Evolutionary conservation across 129 eudicot genomes (phyloP).

Genomic region (Lonicera japonica): DNA sequence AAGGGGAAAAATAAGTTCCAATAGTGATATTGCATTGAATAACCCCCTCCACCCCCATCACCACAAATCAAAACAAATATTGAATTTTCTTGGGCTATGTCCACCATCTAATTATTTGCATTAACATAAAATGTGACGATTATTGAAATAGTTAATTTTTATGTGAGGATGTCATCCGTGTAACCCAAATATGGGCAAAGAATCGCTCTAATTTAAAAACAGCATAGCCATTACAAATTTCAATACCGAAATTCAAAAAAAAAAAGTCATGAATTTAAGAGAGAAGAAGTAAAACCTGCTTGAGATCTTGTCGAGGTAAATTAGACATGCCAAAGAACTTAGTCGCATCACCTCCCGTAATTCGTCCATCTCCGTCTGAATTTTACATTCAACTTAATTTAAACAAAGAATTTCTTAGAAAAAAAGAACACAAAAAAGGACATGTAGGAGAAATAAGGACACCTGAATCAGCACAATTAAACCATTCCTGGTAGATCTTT

Average conservation of each 20-base stretch:
- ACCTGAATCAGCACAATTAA: conserved; percentile 76
- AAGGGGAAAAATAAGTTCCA: no score
- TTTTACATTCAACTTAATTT: not conserved
- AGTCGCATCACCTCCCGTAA: conserved; percentile 74
- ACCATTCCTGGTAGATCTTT: conserved; percentile 77
- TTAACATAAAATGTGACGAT: not conserved
- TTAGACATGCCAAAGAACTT: conserved; percentile 74
- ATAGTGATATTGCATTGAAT: no score
- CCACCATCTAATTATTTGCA: not conserved
- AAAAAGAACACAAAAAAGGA: not conserved
- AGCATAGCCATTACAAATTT: no score
- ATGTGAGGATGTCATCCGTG: no score
- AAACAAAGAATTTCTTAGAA: not conserved
- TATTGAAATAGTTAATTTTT: no score
- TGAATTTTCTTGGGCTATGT: conserved; percentile 4
- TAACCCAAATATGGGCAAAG: no score
- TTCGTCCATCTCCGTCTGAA: conserved; percentile 82
- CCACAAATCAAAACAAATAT: not conserved
- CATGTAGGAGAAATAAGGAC: not conserved
- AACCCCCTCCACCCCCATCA: no score
- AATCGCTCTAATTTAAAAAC: no score
- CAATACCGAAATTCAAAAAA: no score
- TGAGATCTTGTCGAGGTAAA: conserved; percentile 71
- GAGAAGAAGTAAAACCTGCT: conserved; percentile 40
- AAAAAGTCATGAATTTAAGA: not conserved